Evolutionary conservation across 2,329 filamentous ascomycete species (phyloP).

Genomic region (Aspergillus hortae): DNA sequence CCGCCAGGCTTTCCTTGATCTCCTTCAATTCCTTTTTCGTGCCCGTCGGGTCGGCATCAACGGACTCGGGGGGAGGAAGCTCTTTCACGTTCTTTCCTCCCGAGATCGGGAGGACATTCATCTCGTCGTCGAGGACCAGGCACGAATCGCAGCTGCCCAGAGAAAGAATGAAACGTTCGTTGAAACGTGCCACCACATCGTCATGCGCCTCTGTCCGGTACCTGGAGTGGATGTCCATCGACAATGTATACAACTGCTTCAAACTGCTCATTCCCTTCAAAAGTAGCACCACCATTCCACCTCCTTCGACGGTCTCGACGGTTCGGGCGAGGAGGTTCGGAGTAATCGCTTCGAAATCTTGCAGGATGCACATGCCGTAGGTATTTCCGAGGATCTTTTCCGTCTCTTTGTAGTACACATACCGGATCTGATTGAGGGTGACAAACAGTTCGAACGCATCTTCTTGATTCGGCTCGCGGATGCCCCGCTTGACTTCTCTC

Average conservation of each 20-base stretch:
- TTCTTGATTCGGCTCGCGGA: constrained; percentile 84
- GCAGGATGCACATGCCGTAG: constrained; percentile 96
- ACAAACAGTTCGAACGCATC: constrained; percentile 98
- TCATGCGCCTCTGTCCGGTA: constrained; percentile 95
- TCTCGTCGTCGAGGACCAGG: constrained; percentile 92
- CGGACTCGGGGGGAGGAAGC: constrained; percentile 70
- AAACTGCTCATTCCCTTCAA: constrained; percentile 95
- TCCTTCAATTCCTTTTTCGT: constrained; percentile 72
- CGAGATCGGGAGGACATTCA: constrained; percentile 95
- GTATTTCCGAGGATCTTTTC: constrained; percentile 98
- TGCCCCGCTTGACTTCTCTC: constrained; percentile 93
- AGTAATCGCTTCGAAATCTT: constrained; percentile 96
- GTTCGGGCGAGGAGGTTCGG: constrained; percentile 94
- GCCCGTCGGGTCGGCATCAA: constrained; percentile 67
- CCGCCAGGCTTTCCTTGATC: constrained; percentile 82
- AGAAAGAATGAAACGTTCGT: constrained; percentile 94
- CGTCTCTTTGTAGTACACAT: constrained; percentile 99
- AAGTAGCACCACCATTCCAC: constrained; percentile 82
- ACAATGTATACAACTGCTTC: constrained; percentile 93
- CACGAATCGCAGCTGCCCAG: constrained; percentile 93
- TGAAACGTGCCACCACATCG: constrained; percentile 93
- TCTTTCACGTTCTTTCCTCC: constrained; percentile 86
- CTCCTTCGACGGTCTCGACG: constrained; percentile 96
- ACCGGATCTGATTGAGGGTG: constrained; percentile 93
- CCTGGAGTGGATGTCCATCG: constrained; percentile 95